Percentiles rank a stretch among this genome's conserved stretches.
Evolutionary conservation across 352 stramenopile species (phyloP).

Genomic region (Phytophthora melonis): DNA sequence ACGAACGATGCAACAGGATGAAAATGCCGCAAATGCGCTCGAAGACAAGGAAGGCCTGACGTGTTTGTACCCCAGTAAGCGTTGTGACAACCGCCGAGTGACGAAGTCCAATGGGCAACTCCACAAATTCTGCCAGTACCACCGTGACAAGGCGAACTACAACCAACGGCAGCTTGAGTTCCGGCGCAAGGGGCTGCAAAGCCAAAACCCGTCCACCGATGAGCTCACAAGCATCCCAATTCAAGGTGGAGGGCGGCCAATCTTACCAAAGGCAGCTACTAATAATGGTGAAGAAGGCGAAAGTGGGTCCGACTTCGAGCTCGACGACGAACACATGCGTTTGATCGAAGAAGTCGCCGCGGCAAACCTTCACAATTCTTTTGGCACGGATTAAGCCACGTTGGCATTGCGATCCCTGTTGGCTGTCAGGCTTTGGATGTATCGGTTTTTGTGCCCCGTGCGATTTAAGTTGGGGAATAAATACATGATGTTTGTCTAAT

Average conservation of each 20-base stretch:
- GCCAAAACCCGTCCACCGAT: background rate
- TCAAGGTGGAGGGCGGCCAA: background rate
- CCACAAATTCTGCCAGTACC: slow-evolving; percentile 25
- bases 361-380: background rate
- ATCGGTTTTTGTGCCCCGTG: no score
- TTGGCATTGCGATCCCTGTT: no score
- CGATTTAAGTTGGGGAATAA: no score
- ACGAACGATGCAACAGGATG: slow-evolving; percentile 9
- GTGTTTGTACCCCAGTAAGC: slow-evolving; percentile 53
- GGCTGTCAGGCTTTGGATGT: no score
- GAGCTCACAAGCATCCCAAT: background rate
- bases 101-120: slow-evolving; percentile 54
- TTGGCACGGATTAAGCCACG: background rate
- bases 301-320: slow-evolving; percentile 18
- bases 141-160: slow-evolving; percentile 40
- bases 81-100: slow-evolving; percentile 46
- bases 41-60: background rate
- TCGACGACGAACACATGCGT: slow-evolving; percentile 24
- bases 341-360: slow-evolving; percentile 26
- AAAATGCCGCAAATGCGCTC: background rate
- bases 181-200: slow-evolving; percentile 1
- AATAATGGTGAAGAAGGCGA: background rate
- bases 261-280: background rate
- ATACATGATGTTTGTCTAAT: no score
- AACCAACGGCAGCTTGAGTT: slow-evolving; percentile 28